These are phyloP conservation scores for Hypoxylon sp. DNA, from an alignment of 2,329 filamentous ascomycete species.

Conservation along the genomic window DNA sequence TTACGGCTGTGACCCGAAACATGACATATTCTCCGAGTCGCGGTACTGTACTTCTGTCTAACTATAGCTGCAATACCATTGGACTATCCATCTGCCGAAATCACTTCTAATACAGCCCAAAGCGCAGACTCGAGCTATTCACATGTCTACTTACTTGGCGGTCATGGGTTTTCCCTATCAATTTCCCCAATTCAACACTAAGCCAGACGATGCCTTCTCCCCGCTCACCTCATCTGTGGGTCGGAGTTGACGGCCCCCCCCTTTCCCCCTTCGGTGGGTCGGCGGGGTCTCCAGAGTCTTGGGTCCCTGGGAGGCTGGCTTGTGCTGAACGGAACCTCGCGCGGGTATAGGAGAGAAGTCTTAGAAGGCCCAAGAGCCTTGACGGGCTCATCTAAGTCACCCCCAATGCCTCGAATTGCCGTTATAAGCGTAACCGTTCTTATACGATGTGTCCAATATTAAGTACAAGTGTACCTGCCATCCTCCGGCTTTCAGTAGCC, in stretches of 20 bases:
- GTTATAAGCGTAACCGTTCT: constrained; percentile 38
- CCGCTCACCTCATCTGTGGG: constrained; percentile 35
- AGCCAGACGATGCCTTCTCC: constrained; percentile 28
- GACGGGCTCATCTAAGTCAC: constrained; percentile 17
- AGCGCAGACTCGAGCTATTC: constrained; percentile 36
- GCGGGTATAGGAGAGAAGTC: constrained; percentile 26
- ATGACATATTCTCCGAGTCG: constrained; percentile 44
- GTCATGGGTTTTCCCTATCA: constrained; percentile 34
- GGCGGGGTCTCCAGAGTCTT: constrained; percentile 44
- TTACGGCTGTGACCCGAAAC: constrained; percentile 41
- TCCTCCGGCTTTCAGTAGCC: constrained; percentile 14
- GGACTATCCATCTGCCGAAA: constrained; percentile 49
- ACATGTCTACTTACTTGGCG: constrained; percentile 42
- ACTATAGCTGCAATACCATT: constrained; percentile 42
- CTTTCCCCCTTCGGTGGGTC: constrained; percentile 36
- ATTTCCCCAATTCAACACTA: constrained; percentile 38
- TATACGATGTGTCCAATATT: constrained; percentile 29
- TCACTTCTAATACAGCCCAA: constrained; percentile 38
- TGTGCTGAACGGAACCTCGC: constrained; percentile 30
- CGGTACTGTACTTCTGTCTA: constrained; percentile 33
- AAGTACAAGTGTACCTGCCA: constrained; percentile 43
- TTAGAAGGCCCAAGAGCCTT: constrained; percentile 23
- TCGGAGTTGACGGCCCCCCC: constrained; percentile 24
- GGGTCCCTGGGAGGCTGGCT: constrained; percentile 30
- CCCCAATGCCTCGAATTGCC: constrained; percentile 26